Percentiles rank a stretch among this genome's conserved stretches.
These are phyloP conservation scores for Solanum aculeatissimum DNA, from an alignment of 305 asterid genomes.

Conservation along the genomic window DNA sequence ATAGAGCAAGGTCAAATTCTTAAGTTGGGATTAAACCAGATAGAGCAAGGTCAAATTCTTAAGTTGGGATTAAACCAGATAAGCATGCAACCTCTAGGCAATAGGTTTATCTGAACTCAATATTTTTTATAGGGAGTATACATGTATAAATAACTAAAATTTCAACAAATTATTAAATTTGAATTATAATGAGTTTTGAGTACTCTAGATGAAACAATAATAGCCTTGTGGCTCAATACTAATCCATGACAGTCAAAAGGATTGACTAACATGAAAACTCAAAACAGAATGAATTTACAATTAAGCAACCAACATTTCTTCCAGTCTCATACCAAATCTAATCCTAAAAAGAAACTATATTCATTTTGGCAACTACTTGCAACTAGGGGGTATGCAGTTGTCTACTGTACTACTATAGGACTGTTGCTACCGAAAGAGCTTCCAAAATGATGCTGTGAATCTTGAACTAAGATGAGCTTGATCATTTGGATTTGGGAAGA, in stretches of 20 bases:
- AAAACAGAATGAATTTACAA: conserved; percentile 6
- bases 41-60: not conserved
- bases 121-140: not conserved
- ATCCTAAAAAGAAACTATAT: not conserved
- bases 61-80: not conserved
- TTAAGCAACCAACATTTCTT: not conserved
- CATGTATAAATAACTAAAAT: not conserved
- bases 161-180: not conserved
- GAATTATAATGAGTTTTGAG: not conserved
- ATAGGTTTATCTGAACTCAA: not conserved
- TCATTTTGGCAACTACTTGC: not conserved
- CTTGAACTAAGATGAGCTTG: conserved; percentile 38
- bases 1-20: not conserved
- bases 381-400: conserved; percentile 10
- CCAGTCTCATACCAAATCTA: not conserved
- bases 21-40: not conserved
- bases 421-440: conserved; percentile 33
- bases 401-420: conserved; percentile 1
- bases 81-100: not conserved
- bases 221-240: not conserved
- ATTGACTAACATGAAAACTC: not conserved
- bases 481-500: conserved; percentile 41
- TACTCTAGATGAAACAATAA: not conserved
- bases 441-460: conserved; percentile 27
- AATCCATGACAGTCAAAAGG: not conserved